These are phyloP conservation scores for Russula sp. DNA, from an alignment of 768 basidiomycete genomes.

Conservation along the genomic window DNA sequence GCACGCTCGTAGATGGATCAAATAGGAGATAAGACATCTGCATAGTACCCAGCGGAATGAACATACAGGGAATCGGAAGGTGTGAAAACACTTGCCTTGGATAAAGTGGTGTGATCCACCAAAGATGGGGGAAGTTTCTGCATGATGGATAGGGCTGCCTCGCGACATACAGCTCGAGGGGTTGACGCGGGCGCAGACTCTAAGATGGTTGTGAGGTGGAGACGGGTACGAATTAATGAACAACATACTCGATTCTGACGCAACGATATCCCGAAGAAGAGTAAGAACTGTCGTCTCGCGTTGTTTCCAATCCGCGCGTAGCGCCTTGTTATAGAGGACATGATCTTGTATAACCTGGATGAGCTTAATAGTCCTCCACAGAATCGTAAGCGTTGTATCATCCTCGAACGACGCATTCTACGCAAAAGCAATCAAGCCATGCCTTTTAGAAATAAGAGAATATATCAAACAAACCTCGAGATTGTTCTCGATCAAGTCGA, in stretches of 20 bases:
- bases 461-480: constrained; percentile 65
- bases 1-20: constrained; percentile 62
- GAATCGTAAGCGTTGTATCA: constrained; percentile 51
- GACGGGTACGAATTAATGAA: neutral
- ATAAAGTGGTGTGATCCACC: constrained; percentile 59
- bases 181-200: constrained; percentile 40
- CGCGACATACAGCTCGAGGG: constrained; percentile 66
- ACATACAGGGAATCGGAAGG: neutral
- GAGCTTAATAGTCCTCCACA: constrained; percentile 70
- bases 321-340: constrained; percentile 62
- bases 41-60: constrained; percentile 4
- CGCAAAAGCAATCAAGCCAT: neutral
- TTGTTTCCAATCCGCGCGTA: constrained; percentile 67
- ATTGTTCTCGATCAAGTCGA: constrained; percentile 83
- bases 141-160: constrained; percentile 64
- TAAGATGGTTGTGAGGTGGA: constrained; percentile 11
- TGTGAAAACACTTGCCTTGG: constrained; percentile 46
- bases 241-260: constrained; percentile 52
- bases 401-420: constrained; percentile 64
- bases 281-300: constrained; percentile 51
- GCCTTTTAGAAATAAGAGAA: neutral
- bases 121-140: constrained; percentile 62
- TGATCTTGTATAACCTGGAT: constrained; percentile 69
- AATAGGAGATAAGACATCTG: constrained; percentile 80
- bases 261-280: constrained; percentile 59